These are phyloP conservation scores for Gynochthodes officinalis DNA, from an alignment of 257 asterid genomes.

Conservation along the genomic window DNA sequence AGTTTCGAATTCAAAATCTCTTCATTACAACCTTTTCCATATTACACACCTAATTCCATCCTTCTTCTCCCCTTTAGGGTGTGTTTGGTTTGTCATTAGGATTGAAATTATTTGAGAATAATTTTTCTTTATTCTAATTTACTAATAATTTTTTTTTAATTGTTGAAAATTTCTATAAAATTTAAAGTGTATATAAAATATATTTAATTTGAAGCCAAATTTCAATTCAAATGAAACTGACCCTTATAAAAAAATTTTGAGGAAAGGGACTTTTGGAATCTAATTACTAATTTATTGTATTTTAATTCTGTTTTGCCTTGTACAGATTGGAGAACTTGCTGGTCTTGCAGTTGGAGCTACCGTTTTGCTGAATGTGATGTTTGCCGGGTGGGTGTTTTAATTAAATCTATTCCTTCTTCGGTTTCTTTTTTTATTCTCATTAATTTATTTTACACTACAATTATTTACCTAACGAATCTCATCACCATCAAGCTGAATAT, in stretches of 20 bases:
- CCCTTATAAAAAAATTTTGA: neutral
- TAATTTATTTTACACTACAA: neutral
- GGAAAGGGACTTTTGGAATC: slow-evolving; percentile 10
- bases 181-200: too few species aligned
- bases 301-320: neutral
- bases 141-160: too few species aligned
- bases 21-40: too few species aligned
- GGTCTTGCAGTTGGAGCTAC: slow-evolving; percentile 96
- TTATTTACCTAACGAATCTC: neutral
- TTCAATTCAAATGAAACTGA: too few species aligned
- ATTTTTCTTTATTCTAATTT: too few species aligned
- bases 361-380: slow-evolving; percentile 77
- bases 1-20: too few species aligned
- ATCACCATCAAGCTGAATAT: slow-evolving; percentile 2
- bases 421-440: neutral
- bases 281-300: neutral
- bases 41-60: too few species aligned
- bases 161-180: too few species aligned
- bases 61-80: too few species aligned
- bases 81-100: too few species aligned
- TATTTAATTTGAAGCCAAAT: too few species aligned
- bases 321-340: slow-evolving; percentile 91
- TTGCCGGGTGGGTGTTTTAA: slow-evolving; percentile 57
- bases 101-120: too few species aligned
- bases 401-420: neutral